Evolutionary conservation across 805 yeast genomes (phyloP), one percentile per base, ranked within the genome.

Genomic region (Lachancea sp.): DNA sequence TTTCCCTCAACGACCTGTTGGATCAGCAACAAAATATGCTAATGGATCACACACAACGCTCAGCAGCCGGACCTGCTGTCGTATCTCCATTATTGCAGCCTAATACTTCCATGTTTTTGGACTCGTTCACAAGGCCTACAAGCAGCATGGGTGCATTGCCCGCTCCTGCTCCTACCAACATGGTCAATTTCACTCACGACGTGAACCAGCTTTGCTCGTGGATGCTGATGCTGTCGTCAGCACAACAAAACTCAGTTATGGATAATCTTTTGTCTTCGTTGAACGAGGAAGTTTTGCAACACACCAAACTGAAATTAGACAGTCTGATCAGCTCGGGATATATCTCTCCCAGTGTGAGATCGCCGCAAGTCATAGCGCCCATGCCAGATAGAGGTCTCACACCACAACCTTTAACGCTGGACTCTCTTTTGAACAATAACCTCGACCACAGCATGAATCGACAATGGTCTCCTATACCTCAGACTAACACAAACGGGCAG

Each of bases 181-280:
- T 53, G 29, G 56, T 54, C 11, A 69, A 70, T 47, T 75, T 75
- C 55, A 73, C 71, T 51, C 73, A 66, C 56, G 82, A 79, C 52
- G 67, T 78, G 55, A 66, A 71, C 44, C 71, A 70, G 49, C 66
- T 75, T 50, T 69, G 75, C 50, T 67, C 65, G 48, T 77, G 81
- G 81, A 65, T 76, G 49, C 70, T 70, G 42, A 67, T 66, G 50
- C 66, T 79, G 58, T 68, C 66, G 39, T 70, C 75, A n/a, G 70
- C 69, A 38, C 82, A 79, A 49, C 76, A 70, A 51, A 66, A 74
- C 45, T 65, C 74, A 41, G 73, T 77, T 61, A 68, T 78, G 48
- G 83, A 78, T 53, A 73, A 76, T 56, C 62, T 79, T 58, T 66
- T 80, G 47, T 65, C 71, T 38, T 67, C 68, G 47, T 61, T 79